Evolutionary conservation across 2,329 filamentous ascomycete genomes (phyloP).

Genomic region (Sordariomycetes sp.): DNA sequence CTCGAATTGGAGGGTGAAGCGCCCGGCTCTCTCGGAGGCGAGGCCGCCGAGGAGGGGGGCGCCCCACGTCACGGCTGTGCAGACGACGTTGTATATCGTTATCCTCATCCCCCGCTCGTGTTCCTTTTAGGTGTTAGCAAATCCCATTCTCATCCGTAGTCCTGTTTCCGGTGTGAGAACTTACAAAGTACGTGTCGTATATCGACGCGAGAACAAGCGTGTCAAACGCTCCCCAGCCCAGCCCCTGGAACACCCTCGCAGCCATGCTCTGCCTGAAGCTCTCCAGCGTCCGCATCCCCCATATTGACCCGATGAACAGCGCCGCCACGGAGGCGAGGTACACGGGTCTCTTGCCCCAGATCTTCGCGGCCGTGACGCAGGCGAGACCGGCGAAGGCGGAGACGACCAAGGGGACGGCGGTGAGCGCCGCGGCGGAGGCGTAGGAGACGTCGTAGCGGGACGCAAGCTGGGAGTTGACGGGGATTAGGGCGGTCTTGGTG

Average conservation of each 20-base stretch:
- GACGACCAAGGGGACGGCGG: constrained; percentile 40
- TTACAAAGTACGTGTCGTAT: constrained; percentile 46
- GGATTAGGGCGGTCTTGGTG: constrained; percentile 44
- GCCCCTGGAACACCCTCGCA: constrained; percentile 41
- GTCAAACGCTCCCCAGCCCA: constrained; percentile 51
- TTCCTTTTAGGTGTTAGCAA: constrained; percentile 27
- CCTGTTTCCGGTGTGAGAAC: constrained; percentile 10
- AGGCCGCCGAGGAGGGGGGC: constrained; percentile 41
- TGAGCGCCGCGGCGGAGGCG: constrained; percentile 35
- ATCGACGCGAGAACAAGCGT: constrained; percentile 39
- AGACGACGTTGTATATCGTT: constrained; percentile 31
- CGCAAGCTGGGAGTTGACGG: constrained; percentile 33
- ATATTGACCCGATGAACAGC: constrained; percentile 37
- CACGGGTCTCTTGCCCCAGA: constrained; percentile 42
- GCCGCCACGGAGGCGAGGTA: constrained; percentile 34
- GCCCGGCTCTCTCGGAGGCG: constrained; percentile 25
- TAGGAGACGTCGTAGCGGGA: constrained; percentile 32
- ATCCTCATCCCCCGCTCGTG: constrained; percentile 38
- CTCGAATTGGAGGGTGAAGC: constrained; percentile 37
- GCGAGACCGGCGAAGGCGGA: constrained; percentile 33
- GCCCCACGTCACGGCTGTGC: constrained; percentile 38
- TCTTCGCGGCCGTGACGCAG: constrained; percentile 29
- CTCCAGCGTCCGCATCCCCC: constrained; percentile 32
- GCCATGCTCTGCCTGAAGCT: constrained; percentile 36
- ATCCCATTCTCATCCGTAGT: background rate